These are phyloP conservation scores for Solanum bulbocastanum DNA, from an alignment of 257 asterid genomes.

Conservation along the genomic window DNA sequence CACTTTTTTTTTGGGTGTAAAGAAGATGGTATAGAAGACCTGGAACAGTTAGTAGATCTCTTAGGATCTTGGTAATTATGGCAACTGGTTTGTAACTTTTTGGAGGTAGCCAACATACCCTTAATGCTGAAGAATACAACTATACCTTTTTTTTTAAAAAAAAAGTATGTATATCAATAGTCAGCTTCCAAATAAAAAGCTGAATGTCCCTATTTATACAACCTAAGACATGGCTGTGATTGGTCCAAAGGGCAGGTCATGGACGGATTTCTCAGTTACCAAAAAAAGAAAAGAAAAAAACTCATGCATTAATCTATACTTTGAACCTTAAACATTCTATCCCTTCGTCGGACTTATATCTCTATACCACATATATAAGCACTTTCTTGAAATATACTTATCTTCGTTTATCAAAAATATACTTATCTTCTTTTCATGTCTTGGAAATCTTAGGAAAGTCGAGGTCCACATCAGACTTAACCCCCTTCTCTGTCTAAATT, in stretches of 20 bases:
- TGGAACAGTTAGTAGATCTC: too few relatives aligned
- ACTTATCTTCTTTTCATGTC: neutral
- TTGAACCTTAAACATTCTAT: neutral
- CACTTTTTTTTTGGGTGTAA: too few relatives aligned
- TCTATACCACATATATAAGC: neutral
- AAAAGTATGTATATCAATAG: neutral
- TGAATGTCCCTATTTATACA: neutral
- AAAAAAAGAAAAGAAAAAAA: neutral
- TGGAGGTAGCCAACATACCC: too few relatives aligned
- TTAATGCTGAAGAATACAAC: too few relatives aligned
- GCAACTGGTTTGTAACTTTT: too few relatives aligned
- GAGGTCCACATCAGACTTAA: neutral
- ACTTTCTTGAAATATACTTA: neutral
- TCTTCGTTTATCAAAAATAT: neutral
- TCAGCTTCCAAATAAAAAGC: neutral
- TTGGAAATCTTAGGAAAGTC: neutral
- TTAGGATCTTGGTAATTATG: too few relatives aligned
- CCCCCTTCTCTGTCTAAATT: neutral
- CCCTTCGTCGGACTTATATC: neutral
- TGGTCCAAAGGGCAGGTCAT: too few relatives aligned
- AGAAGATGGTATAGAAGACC: too few relatives aligned
- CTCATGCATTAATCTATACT: neutral
- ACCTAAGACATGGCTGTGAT: neutral
- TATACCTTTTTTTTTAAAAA: too few relatives aligned
- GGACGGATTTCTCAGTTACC: too few relatives aligned